These are phyloP conservation scores for Globisporangium paddicum DNA, from an alignment of 352 stramenopile genomes.

Conservation along the genomic window DNA sequence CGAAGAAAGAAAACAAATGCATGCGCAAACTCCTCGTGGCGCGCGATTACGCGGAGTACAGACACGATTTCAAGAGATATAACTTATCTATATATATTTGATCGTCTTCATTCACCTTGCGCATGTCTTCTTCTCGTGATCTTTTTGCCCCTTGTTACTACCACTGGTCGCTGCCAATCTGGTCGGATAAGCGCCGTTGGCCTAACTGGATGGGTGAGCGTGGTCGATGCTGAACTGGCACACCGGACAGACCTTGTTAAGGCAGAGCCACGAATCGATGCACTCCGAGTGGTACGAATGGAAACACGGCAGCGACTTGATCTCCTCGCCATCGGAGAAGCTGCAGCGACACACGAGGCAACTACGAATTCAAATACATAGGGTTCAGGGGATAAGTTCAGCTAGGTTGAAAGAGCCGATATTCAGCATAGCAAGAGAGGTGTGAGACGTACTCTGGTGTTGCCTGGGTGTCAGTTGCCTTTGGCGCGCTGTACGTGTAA, in stretches of 20 bases:
- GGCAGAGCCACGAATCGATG: constrained; percentile 90
- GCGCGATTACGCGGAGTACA: constrained; percentile 3
- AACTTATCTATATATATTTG: constrained; percentile 53
- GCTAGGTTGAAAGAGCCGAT: background rate
- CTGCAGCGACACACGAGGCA: constrained; percentile 92
- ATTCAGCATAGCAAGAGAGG: background rate
- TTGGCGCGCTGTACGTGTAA: constrained; percentile 63
- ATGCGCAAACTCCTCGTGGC: constrained; percentile 7
- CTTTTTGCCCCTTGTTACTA: no score
- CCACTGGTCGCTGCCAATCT: no score
- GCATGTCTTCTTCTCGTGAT: constrained; percentile 7
- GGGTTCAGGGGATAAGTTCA: background rate
- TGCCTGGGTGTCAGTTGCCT: constrained; percentile 29
- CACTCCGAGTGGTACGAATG: constrained; percentile 93
- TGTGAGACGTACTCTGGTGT: constrained; percentile 50
- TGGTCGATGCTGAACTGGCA: constrained; percentile 84
- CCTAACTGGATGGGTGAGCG: constrained; percentile 6
- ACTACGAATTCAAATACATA: constrained; percentile 22
- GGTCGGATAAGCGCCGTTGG: no score
- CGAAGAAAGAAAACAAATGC: background rate
- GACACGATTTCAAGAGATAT: constrained; percentile 19
- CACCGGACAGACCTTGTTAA: constrained; percentile 90
- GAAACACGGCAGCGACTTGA: constrained; percentile 92
- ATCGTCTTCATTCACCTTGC: constrained; percentile 12
- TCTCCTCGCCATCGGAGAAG: constrained; percentile 87